Evolutionary conservation across 2,329 filamentous ascomycete genomes (phyloP).

Genomic region (Cladosporium oxysporum): DNA sequence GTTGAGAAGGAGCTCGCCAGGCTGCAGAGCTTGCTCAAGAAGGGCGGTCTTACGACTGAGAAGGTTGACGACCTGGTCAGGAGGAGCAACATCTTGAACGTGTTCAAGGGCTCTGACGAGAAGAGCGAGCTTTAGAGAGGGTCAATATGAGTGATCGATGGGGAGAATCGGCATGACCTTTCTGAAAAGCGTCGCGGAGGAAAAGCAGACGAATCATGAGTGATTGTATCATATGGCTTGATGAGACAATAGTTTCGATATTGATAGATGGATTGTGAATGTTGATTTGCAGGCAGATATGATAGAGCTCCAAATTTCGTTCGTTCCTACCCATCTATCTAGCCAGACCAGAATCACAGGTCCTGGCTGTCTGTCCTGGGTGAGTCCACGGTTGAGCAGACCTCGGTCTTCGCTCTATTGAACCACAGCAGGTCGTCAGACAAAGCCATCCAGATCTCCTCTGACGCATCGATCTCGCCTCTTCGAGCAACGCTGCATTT

Average conservation of each 20-base stretch:
- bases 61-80: slow-evolving; percentile 87
- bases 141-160: neutral
- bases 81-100: slow-evolving; percentile 84
- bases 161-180: neutral
- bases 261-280: neutral
- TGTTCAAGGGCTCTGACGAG: slow-evolving; percentile 60
- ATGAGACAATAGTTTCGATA: neutral
- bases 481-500: neutral
- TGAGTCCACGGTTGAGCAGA: neutral
- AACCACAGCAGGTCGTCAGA: neutral
- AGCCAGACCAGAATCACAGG: neutral
- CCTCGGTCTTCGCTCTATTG: neutral
- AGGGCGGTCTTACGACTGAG: slow-evolving; percentile 79
- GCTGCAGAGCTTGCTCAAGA: slow-evolving; percentile 76
- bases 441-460: neutral
- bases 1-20: slow-evolving; percentile 82
- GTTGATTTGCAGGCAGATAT: neutral
- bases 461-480: neutral
- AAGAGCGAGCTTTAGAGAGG: slow-evolving; percentile 39
- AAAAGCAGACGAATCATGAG: slow-evolving; percentile 5
- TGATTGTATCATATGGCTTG: neutral
- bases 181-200: neutral
- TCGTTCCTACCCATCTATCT: neutral
- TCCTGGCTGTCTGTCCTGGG: neutral
- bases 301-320: neutral